These are phyloP conservation scores for Arbutus unedo DNA, from an alignment of 148 eudicot species.

Conservation along the genomic window DNA sequence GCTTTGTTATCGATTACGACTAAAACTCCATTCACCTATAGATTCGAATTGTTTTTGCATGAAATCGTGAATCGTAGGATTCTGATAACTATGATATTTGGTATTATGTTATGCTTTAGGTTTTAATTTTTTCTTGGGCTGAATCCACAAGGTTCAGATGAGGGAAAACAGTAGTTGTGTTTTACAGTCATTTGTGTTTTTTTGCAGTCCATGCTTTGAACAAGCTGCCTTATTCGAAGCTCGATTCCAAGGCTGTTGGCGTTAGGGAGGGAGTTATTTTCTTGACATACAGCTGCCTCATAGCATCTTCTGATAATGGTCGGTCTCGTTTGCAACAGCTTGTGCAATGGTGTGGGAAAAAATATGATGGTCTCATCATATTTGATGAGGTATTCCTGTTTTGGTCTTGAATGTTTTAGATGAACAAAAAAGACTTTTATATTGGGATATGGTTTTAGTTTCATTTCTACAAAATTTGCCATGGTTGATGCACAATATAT, in stretches of 20 bases:
- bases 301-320: constrained; percentile 97
- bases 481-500: neutral
- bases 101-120: neutral
- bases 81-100: too few species aligned
- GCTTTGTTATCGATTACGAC: too few species aligned
- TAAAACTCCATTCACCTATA: too few species aligned
- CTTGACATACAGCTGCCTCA: constrained; percentile 93
- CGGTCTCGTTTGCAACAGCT: constrained; percentile 91
- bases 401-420: neutral
- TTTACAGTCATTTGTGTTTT: neutral
- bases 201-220: constrained; percentile 91
- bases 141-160: neutral
- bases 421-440: neutral
- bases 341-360: constrained; percentile 89
- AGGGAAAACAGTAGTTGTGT: too few species aligned
- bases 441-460: neutral
- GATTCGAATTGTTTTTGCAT: too few species aligned
- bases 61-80: too few species aligned
- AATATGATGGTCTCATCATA: constrained; percentile 80
- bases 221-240: constrained; percentile 94
- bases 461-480: neutral
- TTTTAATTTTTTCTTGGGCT: neutral
- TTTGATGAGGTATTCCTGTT: constrained; percentile 78
- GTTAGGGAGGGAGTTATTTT: constrained; percentile 89
- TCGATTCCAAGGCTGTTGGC: constrained; percentile 92